A percentile compares a stretch with the other conserved stretches of the same genome.
Evolutionary conservation across 1,284 basidiomycete genomes (phyloP).

Genomic region (Dichomitus squalens): DNA sequence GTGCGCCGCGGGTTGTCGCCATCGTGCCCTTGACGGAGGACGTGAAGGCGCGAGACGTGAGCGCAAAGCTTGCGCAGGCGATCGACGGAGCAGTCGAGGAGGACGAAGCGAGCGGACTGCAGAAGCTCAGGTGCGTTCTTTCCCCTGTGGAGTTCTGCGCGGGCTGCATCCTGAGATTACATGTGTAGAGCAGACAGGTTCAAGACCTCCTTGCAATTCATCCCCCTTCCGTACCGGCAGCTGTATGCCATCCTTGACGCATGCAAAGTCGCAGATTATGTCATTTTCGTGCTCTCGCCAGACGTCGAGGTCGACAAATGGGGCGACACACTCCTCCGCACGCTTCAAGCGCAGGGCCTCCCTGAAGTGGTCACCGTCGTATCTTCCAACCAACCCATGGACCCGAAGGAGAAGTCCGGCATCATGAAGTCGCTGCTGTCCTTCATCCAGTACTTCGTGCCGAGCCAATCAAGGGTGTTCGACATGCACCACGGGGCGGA

Average conservation of each 20-base stretch:
- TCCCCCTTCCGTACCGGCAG: slow-evolving; percentile 70
- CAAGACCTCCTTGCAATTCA: slow-evolving; percentile 88
- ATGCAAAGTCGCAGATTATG: slow-evolving; percentile 90
- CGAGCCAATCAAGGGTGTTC: slow-evolving; percentile 71
- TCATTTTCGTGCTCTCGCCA: slow-evolving; percentile 84
- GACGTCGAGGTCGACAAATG: slow-evolving; percentile 81
- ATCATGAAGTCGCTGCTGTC: slow-evolving; percentile 87
- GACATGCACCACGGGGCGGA: slow-evolving; percentile 69
- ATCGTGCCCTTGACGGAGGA: slow-evolving; percentile 79
- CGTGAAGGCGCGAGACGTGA: slow-evolving; percentile 54
- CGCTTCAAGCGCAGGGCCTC: slow-evolving; percentile 81
- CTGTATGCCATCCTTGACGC: slow-evolving; percentile 87
- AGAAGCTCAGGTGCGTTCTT: slow-evolving; percentile 62
- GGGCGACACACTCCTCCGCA: slow-evolving; percentile 91
- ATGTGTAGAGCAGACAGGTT: slow-evolving; percentile 75
- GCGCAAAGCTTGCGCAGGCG: slow-evolving; percentile 64
- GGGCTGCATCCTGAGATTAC: slow-evolving; percentile 11
- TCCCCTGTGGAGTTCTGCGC: background rate
- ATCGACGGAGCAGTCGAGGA: slow-evolving; percentile 61
- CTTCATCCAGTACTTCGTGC: slow-evolving; percentile 95
- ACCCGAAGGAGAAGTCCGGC: slow-evolving; percentile 62
- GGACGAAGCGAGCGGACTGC: slow-evolving; percentile 55
- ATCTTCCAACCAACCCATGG: slow-evolving; percentile 47
- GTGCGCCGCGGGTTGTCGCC: slow-evolving; percentile 79
- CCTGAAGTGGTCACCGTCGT: slow-evolving; percentile 72